Percentiles rank a stretch among this genome's conserved stretches.
phyloP scores from a whole-genome alignment of 768 basidiomycete species.

The Kockovaella imperatae region DNA sequence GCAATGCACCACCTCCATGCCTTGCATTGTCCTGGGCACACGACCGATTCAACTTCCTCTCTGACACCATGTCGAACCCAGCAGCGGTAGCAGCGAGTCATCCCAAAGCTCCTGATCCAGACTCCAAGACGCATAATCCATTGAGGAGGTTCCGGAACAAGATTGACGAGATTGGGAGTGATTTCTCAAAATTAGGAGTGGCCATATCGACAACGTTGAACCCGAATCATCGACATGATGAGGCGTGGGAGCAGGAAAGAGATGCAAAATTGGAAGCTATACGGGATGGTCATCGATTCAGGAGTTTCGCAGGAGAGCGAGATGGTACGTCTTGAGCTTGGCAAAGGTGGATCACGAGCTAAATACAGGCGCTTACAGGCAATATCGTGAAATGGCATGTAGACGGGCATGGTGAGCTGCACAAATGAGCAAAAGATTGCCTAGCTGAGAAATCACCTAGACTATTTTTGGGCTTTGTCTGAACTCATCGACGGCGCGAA shows the following conservation, averaged over 20 bases:
- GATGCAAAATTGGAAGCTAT: slow-evolving; percentile 61
- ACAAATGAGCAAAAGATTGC: neutral
- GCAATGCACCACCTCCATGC: no score
- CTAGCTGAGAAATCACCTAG: slow-evolving; percentile 38
- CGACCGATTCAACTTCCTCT: neutral
- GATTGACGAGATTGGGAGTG: slow-evolving; percentile 27
- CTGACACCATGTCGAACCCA: slow-evolving; percentile 2
- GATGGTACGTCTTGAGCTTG: slow-evolving; percentile 36
- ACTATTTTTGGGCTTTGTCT: slow-evolving; percentile 91
- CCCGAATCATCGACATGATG: slow-evolving; percentile 51
- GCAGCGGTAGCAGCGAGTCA: neutral
- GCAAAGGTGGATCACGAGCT: neutral
- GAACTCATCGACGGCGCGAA: slow-evolving; percentile 62
- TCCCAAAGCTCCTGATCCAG: neutral
- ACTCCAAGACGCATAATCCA: slow-evolving; percentile 7
- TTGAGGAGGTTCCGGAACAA: slow-evolving; percentile 27
- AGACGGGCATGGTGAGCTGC: slow-evolving; percentile 60
- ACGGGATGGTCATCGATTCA: slow-evolving; percentile 69
- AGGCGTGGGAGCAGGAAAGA: slow-evolving; percentile 55
- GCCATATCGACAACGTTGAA: slow-evolving; percentile 36
- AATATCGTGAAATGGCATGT: slow-evolving; percentile 87
- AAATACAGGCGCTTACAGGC: neutral
- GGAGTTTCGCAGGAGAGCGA: slow-evolving; percentile 71
- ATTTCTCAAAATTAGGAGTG: slow-evolving; percentile 25
- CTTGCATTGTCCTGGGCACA: neutral